These are phyloP conservation scores for Rosellinia necatrix DNA, from an alignment of 2,329 filamentous ascomycete species.

Conservation along the genomic window DNA sequence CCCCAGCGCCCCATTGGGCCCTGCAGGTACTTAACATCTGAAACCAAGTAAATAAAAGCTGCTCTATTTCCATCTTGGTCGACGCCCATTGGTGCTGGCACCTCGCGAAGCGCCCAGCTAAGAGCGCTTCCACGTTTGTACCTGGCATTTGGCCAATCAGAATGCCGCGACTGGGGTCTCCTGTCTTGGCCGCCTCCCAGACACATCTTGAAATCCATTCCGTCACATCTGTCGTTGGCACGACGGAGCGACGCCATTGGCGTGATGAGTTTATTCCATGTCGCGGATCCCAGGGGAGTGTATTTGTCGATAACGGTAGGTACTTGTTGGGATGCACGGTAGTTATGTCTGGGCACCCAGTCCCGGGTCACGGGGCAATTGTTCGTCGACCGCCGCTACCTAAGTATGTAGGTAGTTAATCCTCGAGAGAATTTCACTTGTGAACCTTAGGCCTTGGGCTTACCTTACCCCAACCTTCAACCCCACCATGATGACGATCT, in stretches of 20 bases:
- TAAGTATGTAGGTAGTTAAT: neutral
- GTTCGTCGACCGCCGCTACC: neutral
- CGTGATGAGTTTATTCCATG: conserved; percentile 21
- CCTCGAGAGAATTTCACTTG: too few relatives aligned
- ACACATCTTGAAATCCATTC: conserved; percentile 20
- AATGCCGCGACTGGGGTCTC: conserved; percentile 24
- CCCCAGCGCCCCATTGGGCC: conserved; percentile 29
- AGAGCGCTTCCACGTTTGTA: conserved; percentile 25
- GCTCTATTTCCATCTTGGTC: conserved; percentile 29
- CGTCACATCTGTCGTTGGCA: conserved; percentile 37
- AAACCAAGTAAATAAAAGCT: conserved; percentile 31
- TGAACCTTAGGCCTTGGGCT: too few relatives aligned
- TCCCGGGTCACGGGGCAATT: neutral
- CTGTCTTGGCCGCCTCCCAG: conserved; percentile 27
- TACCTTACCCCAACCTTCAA: neutral
- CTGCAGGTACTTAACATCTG: conserved; percentile 23
- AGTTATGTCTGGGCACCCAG: neutral
- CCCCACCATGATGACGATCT: neutral
- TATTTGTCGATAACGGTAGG: neutral
- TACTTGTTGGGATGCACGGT: neutral
- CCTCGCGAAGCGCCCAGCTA: conserved; percentile 34
- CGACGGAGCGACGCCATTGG: conserved; percentile 6
- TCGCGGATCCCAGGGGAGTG: neutral
- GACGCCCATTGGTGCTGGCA: conserved; percentile 30
- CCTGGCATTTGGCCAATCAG: conserved; percentile 24